Conservation (phyloP, 169 alveolate genomes). For the Plasmodium adleri region DNA sequence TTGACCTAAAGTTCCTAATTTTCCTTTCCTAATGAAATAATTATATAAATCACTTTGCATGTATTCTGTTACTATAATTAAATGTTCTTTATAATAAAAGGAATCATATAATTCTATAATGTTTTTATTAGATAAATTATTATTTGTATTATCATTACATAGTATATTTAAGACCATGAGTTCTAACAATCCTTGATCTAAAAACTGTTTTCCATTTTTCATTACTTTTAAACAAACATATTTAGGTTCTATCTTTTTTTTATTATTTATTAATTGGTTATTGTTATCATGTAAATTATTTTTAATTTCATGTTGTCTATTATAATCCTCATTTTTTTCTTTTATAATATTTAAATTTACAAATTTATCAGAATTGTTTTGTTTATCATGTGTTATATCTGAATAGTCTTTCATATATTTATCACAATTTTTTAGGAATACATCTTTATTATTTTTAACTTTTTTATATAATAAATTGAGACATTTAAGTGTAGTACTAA, state of each 20-base stretch:
- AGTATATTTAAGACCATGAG: slow-evolving; percentile 88
- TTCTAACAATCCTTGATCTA: slow-evolving; percentile 94
- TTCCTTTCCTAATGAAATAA: slow-evolving; percentile 89
- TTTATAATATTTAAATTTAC: not conserved
- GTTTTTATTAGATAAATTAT: slow-evolving; percentile 27
- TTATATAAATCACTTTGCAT: slow-evolving; percentile 92
- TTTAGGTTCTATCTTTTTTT: slow-evolving; percentile 73
- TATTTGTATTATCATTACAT: slow-evolving; percentile 79
- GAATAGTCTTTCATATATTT: not conserved
- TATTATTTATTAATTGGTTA: not conserved
- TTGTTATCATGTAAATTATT: not conserved
- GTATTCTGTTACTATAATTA: slow-evolving; percentile 95
- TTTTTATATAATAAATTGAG: slow-evolving; percentile 85
- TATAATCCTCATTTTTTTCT: no score
- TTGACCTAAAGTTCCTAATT: slow-evolving; percentile 82
- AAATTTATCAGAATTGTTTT: not conserved
- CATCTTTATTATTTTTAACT: not conserved
- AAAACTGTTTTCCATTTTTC: slow-evolving; percentile 94
- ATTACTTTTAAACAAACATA: slow-evolving; percentile 94
- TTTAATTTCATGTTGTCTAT: no score
- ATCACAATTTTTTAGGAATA: not conserved
- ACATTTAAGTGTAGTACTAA: slow-evolving; percentile 91
- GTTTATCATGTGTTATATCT: not conserved
- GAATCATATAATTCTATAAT: slow-evolving; percentile 87
- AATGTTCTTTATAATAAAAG: slow-evolving; percentile 95